Conservation (phyloP, 1,139 yeast genomes). For the Pichia sp. region DNA sequence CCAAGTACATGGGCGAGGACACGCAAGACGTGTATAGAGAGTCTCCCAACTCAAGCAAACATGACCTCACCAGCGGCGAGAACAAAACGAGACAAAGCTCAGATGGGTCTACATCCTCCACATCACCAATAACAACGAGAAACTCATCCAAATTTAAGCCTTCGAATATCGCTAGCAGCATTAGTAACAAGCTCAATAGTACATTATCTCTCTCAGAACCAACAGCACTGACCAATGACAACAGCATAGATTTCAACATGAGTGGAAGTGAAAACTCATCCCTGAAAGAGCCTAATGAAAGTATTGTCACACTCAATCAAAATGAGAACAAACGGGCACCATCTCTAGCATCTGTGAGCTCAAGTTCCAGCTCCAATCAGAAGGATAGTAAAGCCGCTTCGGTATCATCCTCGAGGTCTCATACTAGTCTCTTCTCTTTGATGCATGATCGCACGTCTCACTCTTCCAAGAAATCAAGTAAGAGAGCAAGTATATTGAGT, state of each 20-base stretch:
- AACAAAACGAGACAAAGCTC: slow-evolving; percentile 15
- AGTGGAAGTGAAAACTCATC: too few species aligned
- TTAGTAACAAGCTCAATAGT: too few species aligned
- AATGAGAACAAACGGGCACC: too few species aligned
- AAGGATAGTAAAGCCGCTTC: too few species aligned
- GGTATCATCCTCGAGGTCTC: slow-evolving; percentile 2
- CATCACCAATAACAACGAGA: slow-evolving; percentile 22
- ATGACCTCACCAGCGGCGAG: slow-evolving; percentile 1
- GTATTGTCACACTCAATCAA: too few species aligned
- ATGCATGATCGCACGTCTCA: slow-evolving; percentile 3
- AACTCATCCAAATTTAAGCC: slow-evolving; percentile 14
- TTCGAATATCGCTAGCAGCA: too few species aligned
- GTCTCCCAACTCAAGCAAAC: not conserved
- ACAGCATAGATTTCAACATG: too few species aligned
- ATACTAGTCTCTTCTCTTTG: slow-evolving; percentile 7
- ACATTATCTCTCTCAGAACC: too few species aligned
- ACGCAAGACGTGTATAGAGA: slow-evolving; percentile 4
- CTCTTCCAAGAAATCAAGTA: slow-evolving; percentile 14
- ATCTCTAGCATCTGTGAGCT: too few species aligned
- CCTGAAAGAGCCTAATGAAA: too few species aligned
- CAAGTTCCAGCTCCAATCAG: too few species aligned
- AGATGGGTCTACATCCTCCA: slow-evolving; percentile 16
- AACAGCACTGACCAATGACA: too few species aligned
- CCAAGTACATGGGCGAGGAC: slow-evolving; percentile 16
- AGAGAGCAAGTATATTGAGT: slow-evolving; percentile 20